These are phyloP conservation scores for Scenedesmus sp. DNA, from an alignment of 163 green algal species.

Conservation along the genomic window DNA sequence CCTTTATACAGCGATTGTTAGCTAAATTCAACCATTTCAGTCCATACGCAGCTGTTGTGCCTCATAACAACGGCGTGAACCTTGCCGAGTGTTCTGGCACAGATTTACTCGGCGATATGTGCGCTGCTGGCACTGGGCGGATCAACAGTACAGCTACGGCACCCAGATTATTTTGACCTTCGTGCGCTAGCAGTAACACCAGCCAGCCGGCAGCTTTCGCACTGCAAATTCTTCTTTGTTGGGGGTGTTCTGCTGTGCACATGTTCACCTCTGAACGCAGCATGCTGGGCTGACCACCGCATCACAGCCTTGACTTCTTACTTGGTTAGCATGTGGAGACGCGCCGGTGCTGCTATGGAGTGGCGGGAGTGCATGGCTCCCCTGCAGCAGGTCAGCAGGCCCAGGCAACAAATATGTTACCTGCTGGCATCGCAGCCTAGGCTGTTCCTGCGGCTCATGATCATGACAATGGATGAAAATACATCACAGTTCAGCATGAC, in stretches of 20 bases:
- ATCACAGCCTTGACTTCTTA: too few species aligned
- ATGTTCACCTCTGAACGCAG: neutral
- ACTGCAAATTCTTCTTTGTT: neutral
- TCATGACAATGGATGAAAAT: neutral
- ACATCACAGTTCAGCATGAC: neutral
- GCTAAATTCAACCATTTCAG: neutral
- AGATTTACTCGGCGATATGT: neutral
- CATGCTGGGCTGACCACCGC: neutral
- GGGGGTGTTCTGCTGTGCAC: too few species aligned
- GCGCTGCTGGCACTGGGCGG: neutral
- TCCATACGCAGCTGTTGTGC: neutral
- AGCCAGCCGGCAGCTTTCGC: neutral
- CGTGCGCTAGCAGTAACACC: too few species aligned
- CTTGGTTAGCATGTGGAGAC: slow-evolving; percentile 12
- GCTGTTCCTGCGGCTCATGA: neutral
- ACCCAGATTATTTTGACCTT: too few species aligned
- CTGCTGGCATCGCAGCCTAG: neutral
- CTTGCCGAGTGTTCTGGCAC: neutral
- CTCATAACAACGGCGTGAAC: neutral
- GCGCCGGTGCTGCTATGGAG: neutral
- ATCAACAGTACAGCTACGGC: too few species aligned
- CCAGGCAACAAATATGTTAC: slow-evolving; percentile 19
- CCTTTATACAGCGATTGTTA: neutral
- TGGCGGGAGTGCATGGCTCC: slow-evolving; percentile 33
- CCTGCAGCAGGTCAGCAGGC: slow-evolving; percentile 66